Base-by-base conservation (phyloP, 352 stramenopile genomes). In the Sclerospora graminicola region DNA sequence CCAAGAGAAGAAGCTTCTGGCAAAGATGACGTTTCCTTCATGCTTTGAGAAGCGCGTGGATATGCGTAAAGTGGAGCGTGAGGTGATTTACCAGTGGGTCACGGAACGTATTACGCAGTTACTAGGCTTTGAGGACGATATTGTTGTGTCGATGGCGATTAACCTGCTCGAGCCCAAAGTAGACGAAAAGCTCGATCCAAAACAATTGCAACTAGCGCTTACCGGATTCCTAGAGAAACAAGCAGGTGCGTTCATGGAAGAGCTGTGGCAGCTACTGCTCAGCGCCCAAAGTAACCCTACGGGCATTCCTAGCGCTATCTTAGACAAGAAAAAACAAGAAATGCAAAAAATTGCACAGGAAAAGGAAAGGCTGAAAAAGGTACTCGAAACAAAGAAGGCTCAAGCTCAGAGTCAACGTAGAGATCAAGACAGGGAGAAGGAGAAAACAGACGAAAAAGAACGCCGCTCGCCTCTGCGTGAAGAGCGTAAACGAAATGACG, bases 141-240 rank as follows among this genome's bases (percentile, higher is more conserved):
- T 96, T 41, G 79, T 96, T 10, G 69, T 92, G 27, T 72, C 81
- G 20, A 73, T 90, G 52, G 67, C 81, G 24, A 78, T 84, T 38
- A 94, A 94, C 54, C 51, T 93, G 23, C 61, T 93, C n/a, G 77
- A 92, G 54, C 66, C 77, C 1, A 75, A 79, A 34, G 76, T 82
- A 38, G 65, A 81, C 52, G 77, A 85, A 54, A 51, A 42, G 7
- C 52, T 89, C 29, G 80, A 96, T 44, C 85, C 88, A 18, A 80
- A 83, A 15, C 63, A 91, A 46, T 56, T 97, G 48, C 88, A 97
- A 59, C 38, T 97, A 43, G 71, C 84, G 27, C 57, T 96, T 42
- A 96, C 84, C 28, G 86, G 81, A 8, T 97, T 97, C 52, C 47
- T 97, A n/a, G 84, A 92, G 44, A 95, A 95, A 42, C 73, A 95